Evolutionary conservation across 345 rosid genomes (phyloP).

Genomic region (Erysimum cheiranthoides): DNA sequence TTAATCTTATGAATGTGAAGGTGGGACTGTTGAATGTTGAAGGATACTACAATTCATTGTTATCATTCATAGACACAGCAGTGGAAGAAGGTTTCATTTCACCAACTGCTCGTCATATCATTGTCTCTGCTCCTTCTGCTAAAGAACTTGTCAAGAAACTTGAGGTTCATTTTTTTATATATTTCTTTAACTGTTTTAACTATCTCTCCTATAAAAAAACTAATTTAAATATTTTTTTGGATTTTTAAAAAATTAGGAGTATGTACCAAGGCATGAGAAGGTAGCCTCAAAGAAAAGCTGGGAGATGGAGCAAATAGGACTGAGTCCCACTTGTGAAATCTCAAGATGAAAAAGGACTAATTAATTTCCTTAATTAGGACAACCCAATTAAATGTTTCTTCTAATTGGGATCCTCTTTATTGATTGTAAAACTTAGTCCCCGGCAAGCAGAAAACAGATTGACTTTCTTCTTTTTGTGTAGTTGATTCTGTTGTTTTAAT

Average conservation of each 20-base stretch:
- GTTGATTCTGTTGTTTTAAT: slow-evolving; percentile 39
- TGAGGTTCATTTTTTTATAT: slow-evolving; percentile 53
- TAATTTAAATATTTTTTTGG: not conserved
- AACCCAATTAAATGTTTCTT: slow-evolving; percentile 28
- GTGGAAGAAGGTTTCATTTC: slow-evolving; percentile 82
- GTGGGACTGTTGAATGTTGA: slow-evolving; percentile 84
- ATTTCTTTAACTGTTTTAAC: not conserved
- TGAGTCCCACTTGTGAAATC: slow-evolving; percentile 55
- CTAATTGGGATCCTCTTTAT: slow-evolving; percentile 38
- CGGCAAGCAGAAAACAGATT: slow-evolving; percentile 5
- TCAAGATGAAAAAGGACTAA: slow-evolving; percentile 51
- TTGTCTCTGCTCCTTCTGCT: slow-evolving; percentile 70
- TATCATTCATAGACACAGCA: slow-evolving; percentile 75
- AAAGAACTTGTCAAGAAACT: slow-evolving; percentile 68
- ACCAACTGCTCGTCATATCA: slow-evolving; percentile 79
- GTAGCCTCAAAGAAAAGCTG: slow-evolving; percentile 79
- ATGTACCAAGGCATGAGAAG: slow-evolving; percentile 72
- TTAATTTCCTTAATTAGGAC: slow-evolving; percentile 32
- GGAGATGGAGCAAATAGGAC: slow-evolving; percentile 67
- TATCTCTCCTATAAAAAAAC: not conserved
- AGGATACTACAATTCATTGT: slow-evolving; percentile 75
- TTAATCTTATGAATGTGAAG: slow-evolving; percentile 44
- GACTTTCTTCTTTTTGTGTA: slow-evolving; percentile 36
- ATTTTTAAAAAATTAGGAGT: slow-evolving; percentile 53
- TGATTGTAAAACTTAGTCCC: slow-evolving; percentile 31